Conservation (phyloP, 345 rosid species). For the Zanthoxylum bungeanum region DNA sequence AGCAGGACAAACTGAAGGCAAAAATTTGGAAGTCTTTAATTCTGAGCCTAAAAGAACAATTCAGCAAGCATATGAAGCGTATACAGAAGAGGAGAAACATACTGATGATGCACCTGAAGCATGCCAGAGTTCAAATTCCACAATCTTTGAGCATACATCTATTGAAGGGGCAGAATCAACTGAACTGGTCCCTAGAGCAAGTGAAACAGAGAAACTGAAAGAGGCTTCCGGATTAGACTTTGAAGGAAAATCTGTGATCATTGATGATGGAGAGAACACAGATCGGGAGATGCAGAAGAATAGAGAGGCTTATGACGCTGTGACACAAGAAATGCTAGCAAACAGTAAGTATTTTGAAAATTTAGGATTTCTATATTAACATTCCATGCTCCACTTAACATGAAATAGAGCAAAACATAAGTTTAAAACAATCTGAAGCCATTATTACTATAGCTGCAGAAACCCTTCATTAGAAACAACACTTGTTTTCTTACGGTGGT, state of each 20-base stretch:
- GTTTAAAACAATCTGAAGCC: too few species aligned
- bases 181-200: too few species aligned
- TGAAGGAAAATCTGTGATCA: too few species aligned
- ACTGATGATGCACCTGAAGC: constrained; percentile 12
- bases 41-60: constrained; percentile 16
- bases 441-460: too few species aligned
- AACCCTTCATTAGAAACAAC: too few species aligned
- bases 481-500: too few species aligned
- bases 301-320: constrained; percentile 9
- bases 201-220: too few species aligned
- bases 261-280: background rate
- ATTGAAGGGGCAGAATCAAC: background rate
- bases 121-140: constrained; percentile 2
- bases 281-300: constrained; percentile 10
- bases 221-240: too few species aligned
- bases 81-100: constrained; percentile 2
- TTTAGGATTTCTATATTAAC: too few species aligned
- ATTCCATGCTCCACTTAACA: too few species aligned
- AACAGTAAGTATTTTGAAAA: constrained; percentile 18
- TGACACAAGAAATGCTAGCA: background rate
- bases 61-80: constrained; percentile 8
- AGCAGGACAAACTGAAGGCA: too few species aligned
- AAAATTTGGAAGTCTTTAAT: constrained; percentile 4
- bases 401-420: too few species aligned
- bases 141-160: constrained; percentile 2